Evolutionary conservation across 768 basidiomycete species (phyloP).

Genomic region (Coprinopsis strossmayeri): DNA sequence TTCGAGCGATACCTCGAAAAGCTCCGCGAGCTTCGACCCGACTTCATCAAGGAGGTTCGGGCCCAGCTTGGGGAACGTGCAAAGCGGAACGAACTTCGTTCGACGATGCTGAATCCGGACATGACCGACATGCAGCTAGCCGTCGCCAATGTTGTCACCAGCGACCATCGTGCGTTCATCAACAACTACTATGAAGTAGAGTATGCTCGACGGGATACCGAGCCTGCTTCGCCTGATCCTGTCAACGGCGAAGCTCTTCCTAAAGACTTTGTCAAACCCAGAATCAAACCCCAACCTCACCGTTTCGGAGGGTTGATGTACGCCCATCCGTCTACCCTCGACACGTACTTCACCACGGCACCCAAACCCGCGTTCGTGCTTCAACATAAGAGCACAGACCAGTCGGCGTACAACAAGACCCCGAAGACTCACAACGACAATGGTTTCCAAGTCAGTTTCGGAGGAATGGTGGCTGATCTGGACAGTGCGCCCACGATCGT

Average conservation of each 20-base stretch:
- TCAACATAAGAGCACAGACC: not conserved
- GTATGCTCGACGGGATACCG: constrained; percentile 11
- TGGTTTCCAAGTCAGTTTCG: constrained; percentile 7
- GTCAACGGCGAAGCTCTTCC: constrained; percentile 15
- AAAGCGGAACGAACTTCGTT: not conserved
- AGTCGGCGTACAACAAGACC: not conserved
- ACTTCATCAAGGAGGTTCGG: constrained; percentile 44
- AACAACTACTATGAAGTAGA: constrained; percentile 19
- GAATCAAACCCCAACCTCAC: constrained; percentile 63
- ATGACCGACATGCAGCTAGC: constrained; percentile 7
- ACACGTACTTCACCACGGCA: constrained; percentile 43
- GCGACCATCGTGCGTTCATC: constrained; percentile 34
- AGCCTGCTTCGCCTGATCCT: constrained; percentile 4
- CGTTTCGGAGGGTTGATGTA: constrained; percentile 58
- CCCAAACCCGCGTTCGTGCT: constrained; percentile 57
- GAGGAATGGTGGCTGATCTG: constrained; percentile 7
- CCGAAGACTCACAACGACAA: too few species aligned
- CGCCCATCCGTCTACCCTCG: constrained; percentile 43
- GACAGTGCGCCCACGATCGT: not conserved
- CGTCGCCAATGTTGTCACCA: constrained; percentile 16
- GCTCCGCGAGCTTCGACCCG: constrained; percentile 47
- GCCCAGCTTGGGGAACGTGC: constrained; percentile 13
- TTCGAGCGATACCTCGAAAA: constrained; percentile 57
- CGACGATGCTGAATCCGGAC: constrained; percentile 3
- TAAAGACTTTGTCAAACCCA: constrained; percentile 16